phyloP scores from a whole-genome alignment of 2,329 filamentous ascomycete species.

The Colletotrichum trifolii region DNA sequence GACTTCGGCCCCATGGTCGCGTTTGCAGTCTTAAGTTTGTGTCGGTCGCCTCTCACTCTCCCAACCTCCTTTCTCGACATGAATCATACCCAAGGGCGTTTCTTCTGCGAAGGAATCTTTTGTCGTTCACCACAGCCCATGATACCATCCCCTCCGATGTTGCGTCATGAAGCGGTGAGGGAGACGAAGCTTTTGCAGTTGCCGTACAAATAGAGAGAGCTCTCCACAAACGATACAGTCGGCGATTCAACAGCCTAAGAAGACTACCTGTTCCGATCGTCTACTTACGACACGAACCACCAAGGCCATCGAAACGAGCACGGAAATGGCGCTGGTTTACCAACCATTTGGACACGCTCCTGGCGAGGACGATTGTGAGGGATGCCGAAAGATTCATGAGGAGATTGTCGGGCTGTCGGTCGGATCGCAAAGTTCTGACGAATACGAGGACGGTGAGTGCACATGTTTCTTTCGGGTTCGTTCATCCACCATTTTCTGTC shows the following conservation, averaged over 20 bases:
- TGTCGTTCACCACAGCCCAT: constrained; percentile 15
- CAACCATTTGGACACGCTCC: constrained; percentile 14
- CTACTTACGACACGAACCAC: not conserved
- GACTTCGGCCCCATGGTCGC: constrained; percentile 21
- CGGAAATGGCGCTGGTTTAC: constrained; percentile 13
- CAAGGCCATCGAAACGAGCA: not conserved
- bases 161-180: constrained; percentile 37
- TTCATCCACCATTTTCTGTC: not conserved
- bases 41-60: not conserved
- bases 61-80: constrained; percentile 22
- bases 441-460: constrained; percentile 33
- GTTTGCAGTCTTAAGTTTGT: constrained; percentile 10
- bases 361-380: constrained; percentile 24
- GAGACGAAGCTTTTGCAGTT: constrained; percentile 21
- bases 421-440: constrained; percentile 22
- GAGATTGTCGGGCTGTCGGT: constrained; percentile 26
- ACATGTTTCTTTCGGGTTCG: not conserved
- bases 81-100: constrained; percentile 12
- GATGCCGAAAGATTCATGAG: constrained; percentile 34
- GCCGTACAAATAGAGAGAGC: constrained; percentile 29
- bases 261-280: not conserved
- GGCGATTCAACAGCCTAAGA: not conserved
- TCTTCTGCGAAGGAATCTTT: not conserved
- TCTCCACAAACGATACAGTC: constrained; percentile 4
- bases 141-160: constrained; percentile 36